These are phyloP conservation scores for Penicillium paradoxum DNA, from an alignment of 495 filamentous ascomycete species.

Conservation along the genomic window DNA sequence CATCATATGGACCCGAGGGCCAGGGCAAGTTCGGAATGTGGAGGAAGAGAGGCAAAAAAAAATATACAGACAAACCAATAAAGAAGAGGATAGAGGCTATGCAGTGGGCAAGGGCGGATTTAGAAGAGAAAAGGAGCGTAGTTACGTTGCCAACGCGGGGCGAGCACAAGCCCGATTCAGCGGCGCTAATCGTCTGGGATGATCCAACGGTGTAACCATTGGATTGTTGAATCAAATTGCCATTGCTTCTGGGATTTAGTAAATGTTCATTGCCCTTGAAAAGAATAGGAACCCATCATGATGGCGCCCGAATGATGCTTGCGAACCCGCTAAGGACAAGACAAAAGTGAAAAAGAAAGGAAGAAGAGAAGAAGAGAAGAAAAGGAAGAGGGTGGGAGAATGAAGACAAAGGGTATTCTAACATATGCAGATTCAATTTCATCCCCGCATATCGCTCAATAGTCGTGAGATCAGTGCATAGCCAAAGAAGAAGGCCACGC, in stretches of 20 bases:
- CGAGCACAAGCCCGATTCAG: constrained; percentile 25
- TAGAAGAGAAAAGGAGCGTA: constrained; percentile 22
- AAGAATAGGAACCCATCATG: background rate
- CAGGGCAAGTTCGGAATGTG: constrained; percentile 4
- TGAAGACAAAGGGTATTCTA: constrained; percentile 3
- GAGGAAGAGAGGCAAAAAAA: constrained; percentile 5
- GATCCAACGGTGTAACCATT: constrained; percentile 21
- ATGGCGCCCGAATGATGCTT: constrained; percentile 20
- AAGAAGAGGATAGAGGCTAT: constrained; percentile 3
- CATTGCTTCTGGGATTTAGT: background rate
- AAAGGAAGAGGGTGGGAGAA: background rate
- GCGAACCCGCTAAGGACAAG: constrained; percentile 13
- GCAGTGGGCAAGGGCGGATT: constrained; percentile 15
- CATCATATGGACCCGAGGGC: constrained; percentile 28
- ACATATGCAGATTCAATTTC: constrained; percentile 4
- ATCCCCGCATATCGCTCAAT: constrained; percentile 52
- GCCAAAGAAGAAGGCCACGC: constrained; percentile 60
- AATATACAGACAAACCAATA: constrained; percentile 14
- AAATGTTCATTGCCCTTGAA: constrained; percentile 1
- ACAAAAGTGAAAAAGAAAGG: background rate
- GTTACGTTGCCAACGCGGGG: constrained; percentile 21
- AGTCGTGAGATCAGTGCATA: constrained; percentile 77
- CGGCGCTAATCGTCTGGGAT: constrained; percentile 4
- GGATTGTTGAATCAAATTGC: background rate
- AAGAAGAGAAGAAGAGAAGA: background rate